These are phyloP conservation scores for Sclerotinia subarctica DNA, from an alignment of 2,329 filamentous ascomycete species.

Conservation along the genomic window DNA sequence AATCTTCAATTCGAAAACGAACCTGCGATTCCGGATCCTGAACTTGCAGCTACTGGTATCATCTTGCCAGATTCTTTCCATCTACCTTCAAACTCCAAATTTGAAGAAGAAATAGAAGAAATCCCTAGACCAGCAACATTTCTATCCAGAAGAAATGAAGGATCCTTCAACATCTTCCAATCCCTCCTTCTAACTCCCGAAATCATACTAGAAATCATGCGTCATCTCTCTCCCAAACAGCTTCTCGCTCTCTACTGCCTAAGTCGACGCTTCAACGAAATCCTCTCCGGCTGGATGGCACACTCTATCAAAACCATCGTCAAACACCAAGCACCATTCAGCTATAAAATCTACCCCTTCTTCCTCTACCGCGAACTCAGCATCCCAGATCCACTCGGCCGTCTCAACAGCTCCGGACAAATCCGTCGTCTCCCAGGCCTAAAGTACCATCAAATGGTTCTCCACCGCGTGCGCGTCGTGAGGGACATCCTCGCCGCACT, in stretches of 20 bases:
- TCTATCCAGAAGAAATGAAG: background rate
- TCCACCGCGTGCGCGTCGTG: conserved; percentile 54
- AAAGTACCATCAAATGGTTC: conserved; percentile 65
- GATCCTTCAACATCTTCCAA: conserved; percentile 12
- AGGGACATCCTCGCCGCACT: conserved; percentile 62
- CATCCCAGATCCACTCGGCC: conserved; percentile 56
- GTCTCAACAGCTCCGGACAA: conserved; percentile 38
- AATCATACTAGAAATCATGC: conserved; percentile 4
- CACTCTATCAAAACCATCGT: conserved; percentile 46
- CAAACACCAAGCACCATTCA: conserved; percentile 50
- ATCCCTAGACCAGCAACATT: background rate
- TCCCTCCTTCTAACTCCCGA: background rate
- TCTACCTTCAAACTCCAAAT: too few species aligned
- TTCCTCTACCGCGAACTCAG: conserved; percentile 55
- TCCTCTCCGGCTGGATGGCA: background rate
- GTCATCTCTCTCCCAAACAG: background rate
- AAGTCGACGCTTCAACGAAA: background rate
- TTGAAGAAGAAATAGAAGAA: background rate
- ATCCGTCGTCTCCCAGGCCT: conserved; percentile 59
- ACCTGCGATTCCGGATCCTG: background rate
- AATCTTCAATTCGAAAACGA: background rate
- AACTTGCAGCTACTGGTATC: background rate
- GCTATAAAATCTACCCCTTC: conserved; percentile 57
- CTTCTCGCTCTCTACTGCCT: background rate
- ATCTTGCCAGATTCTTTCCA: background rate